A percentile compares a stretch with the other conserved stretches of the same genome.
phyloP scores from a whole-genome alignment of 805 yeast species.

The Candida insectorum region DNA sequence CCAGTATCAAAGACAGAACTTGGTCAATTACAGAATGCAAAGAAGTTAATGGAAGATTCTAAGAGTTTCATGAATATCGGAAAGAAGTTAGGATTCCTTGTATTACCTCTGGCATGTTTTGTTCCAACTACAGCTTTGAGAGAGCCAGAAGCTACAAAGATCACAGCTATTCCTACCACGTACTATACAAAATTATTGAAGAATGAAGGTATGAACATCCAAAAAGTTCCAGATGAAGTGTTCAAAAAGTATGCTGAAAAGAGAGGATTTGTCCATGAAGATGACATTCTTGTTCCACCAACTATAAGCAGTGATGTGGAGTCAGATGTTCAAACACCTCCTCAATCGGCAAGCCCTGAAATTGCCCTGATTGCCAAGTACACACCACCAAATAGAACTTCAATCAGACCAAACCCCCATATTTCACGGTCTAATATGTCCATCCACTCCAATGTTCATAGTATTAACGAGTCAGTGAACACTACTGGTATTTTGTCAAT shows the following conservation, averaged over 20 bases:
- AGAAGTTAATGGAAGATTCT: slow-evolving; percentile 15
- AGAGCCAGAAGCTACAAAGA: slow-evolving; percentile 51
- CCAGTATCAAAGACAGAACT: slow-evolving; percentile 12
- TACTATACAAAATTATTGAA: slow-evolving; percentile 59
- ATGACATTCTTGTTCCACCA: slow-evolving; percentile 18
- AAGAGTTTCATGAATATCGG: slow-evolving; percentile 37
- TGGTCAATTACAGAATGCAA: slow-evolving; percentile 6
- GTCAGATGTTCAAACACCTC: slow-evolving; percentile 1
- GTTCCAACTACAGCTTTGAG: slow-evolving; percentile 60
- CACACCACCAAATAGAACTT: slow-evolving; percentile 6
- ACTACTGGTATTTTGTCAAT: slow-evolving; percentile 38
- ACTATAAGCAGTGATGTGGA: slow-evolving; percentile 8
- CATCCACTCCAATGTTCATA: slow-evolving; percentile 21
- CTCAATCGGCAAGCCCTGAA: slow-evolving; percentile 6
- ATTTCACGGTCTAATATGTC: slow-evolving; percentile 29
- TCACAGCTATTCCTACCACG: slow-evolving; percentile 61
- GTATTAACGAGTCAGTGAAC: slow-evolving; percentile 30
- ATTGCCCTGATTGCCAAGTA: slow-evolving; percentile 11
- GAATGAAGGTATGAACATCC: slow-evolving; percentile 41
- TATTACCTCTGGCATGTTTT: slow-evolving; percentile 57
- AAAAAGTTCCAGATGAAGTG: slow-evolving; percentile 43
- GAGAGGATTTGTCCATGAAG: slow-evolving; percentile 43
- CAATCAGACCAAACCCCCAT: slow-evolving; percentile 11
- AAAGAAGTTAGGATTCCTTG: slow-evolving; percentile 43
- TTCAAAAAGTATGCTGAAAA: slow-evolving; percentile 44